Evolutionary conservation across 129 eudicot species (phyloP).

Genomic region (Saussurea involucrata): DNA sequence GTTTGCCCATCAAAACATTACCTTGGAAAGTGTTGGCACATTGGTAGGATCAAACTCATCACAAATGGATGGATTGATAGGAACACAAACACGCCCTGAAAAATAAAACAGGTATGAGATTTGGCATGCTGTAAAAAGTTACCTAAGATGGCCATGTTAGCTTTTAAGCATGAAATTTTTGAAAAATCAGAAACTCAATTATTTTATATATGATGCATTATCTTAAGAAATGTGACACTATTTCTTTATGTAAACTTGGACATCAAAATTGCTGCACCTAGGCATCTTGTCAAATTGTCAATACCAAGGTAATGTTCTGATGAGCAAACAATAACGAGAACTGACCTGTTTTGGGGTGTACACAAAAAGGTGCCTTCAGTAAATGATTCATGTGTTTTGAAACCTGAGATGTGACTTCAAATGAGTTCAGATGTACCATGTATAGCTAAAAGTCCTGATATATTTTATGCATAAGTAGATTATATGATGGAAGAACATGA

Average conservation of each 20-base stretch:
- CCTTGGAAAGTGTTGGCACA: conserved; percentile 86
- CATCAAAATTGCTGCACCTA: not conserved
- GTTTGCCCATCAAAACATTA: conserved; percentile 12
- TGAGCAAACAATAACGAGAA: not conserved
- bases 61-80: conserved; percentile 75
- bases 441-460: not conserved
- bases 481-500: not conserved
- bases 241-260: not conserved
- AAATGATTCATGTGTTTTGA: conserved; percentile 95
- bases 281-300: not conserved
- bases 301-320: too few species aligned
- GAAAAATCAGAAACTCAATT: not conserved
- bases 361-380: conserved; percentile 94
- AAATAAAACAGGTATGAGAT: conserved; percentile 6
- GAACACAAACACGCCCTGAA: conserved; percentile 89
- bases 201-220: not conserved
- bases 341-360: conserved; percentile 96
- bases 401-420: conserved; percentile 52
- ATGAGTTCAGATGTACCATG: not conserved
- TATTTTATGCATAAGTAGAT: not conserved
- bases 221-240: not conserved
- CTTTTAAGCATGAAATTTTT: not conserved
- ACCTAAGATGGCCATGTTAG: not conserved
- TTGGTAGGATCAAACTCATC: conserved; percentile 88
- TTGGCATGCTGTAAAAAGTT: not conserved